phyloP scores from a whole-genome alignment of 2,329 filamentous ascomycete genomes.

The Sarocladium strictum region DNA sequence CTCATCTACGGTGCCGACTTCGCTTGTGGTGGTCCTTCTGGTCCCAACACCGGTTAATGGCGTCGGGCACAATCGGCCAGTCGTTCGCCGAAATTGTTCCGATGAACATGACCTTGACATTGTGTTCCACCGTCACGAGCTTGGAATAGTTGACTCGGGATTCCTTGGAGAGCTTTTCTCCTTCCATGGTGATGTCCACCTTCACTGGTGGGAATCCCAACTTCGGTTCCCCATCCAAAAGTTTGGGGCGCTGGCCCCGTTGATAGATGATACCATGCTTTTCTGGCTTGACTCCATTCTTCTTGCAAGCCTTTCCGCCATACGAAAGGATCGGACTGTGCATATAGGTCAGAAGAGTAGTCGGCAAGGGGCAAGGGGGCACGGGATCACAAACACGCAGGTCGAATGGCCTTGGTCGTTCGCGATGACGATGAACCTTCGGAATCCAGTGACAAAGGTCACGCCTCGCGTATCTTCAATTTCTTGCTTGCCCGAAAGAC shows the following conservation, averaged over 20 bases:
- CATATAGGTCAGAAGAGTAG: conserved; percentile 6
- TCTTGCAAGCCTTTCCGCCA: conserved; percentile 43
- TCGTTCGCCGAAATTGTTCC: conserved; percentile 31
- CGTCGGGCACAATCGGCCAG: conserved; percentile 29
- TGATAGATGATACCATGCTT: conserved; percentile 48
- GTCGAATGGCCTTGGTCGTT: conserved; percentile 47
- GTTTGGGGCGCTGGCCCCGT: conserved; percentile 22
- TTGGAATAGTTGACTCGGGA: conserved; percentile 56
- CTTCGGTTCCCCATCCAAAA: conserved; percentile 34
- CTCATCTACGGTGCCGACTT: conserved; percentile 15
- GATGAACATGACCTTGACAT: conserved; percentile 51
- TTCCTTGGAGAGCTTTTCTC: conserved; percentile 40
- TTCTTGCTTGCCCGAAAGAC: conserved; percentile 26
- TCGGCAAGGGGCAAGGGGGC: neutral
- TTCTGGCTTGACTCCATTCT: conserved; percentile 43
- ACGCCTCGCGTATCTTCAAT: conserved; percentile 28
- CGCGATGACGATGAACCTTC: conserved; percentile 49
- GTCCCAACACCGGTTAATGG: conserved; percentile 45
- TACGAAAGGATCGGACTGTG: conserved; percentile 51
- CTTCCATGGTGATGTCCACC: conserved; percentile 34
- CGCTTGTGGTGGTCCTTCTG: conserved; percentile 34
- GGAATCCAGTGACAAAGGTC: conserved; percentile 42
- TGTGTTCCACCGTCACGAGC: conserved; percentile 50
- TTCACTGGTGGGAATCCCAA: conserved; percentile 43
- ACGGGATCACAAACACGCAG: conserved; percentile 43